These are phyloP conservation scores for Apodospora peruviana DNA, from an alignment of 495 filamentous ascomycete genomes.

Conservation along the genomic window DNA sequence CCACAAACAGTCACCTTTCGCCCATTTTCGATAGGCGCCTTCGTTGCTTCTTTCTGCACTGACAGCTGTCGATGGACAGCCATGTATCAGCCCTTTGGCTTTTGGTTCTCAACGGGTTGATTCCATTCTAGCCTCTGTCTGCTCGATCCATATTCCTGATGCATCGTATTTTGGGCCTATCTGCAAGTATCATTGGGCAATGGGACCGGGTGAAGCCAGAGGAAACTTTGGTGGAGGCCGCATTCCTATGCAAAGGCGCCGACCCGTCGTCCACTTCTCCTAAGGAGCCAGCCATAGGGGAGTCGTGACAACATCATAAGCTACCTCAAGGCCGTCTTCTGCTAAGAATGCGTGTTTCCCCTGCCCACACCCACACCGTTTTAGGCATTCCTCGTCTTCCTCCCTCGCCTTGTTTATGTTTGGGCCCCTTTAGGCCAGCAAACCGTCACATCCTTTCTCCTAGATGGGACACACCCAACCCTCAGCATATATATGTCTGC, in stretches of 20 bases:
- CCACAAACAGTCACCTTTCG: not conserved
- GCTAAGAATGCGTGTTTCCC: not conserved
- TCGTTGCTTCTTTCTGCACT: not conserved
- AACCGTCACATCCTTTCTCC: not conserved
- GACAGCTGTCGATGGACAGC: not conserved
- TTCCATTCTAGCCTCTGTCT: too few species aligned
- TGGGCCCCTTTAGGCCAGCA: not conserved
- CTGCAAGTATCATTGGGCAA: too few species aligned
- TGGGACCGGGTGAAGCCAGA: too few species aligned
- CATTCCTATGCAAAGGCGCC: too few species aligned
- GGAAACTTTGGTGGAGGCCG: too few species aligned
- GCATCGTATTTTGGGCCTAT: too few species aligned
- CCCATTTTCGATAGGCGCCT: not conserved
- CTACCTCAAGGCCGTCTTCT: too few species aligned
- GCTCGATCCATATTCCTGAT: too few species aligned
- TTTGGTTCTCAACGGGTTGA: too few species aligned
- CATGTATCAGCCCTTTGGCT: not conserved
- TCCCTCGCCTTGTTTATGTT: slow-evolving; percentile 1
- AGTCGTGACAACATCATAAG: too few species aligned
- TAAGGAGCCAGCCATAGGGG: too few species aligned
- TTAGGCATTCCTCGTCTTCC: not conserved
- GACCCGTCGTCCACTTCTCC: too few species aligned
- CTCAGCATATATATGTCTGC: slow-evolving; percentile 6
- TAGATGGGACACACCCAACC: not conserved
- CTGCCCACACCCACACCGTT: not conserved